Evolutionary conservation across 495 filamentous ascomycete species (phyloP).

Genomic region (Annulohypoxylon stygium): DNA sequence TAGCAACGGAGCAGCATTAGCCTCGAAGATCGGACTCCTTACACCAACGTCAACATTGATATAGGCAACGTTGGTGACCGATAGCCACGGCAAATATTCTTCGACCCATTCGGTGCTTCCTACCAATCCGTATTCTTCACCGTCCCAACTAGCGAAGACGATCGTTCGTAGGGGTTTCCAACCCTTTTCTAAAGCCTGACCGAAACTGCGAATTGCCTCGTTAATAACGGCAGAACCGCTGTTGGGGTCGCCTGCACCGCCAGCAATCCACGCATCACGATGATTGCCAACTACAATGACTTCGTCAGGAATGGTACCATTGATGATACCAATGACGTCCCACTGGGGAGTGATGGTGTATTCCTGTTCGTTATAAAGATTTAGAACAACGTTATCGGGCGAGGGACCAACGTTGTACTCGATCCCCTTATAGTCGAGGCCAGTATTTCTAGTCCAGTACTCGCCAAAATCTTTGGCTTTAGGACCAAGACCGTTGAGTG

Average conservation of each 20-base stretch:
- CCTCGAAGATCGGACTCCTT: slow-evolving; percentile 75
- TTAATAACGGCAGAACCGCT: slow-evolving; percentile 91
- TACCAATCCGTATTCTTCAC: slow-evolving; percentile 90
- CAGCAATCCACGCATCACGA: slow-evolving; percentile 92
- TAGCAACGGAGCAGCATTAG: slow-evolving; percentile 81
- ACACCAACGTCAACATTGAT: slow-evolving; percentile 90
- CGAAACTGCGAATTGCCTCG: slow-evolving; percentile 86
- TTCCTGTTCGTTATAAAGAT: slow-evolving; percentile 88
- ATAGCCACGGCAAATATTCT: slow-evolving; percentile 89
- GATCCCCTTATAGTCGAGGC: slow-evolving; percentile 84
- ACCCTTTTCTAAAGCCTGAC: slow-evolving; percentile 78
- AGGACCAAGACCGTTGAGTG: slow-evolving; percentile 89
- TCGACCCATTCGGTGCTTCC: slow-evolving; percentile 97
- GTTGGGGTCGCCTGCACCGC: slow-evolving; percentile 89
- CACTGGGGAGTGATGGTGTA: slow-evolving; percentile 91
- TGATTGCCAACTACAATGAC: slow-evolving; percentile 96
- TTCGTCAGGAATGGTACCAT: slow-evolving; percentile 84
- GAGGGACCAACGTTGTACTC: slow-evolving; percentile 93
- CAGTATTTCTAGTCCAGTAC: slow-evolving; percentile 76
- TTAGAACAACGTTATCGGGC: slow-evolving; percentile 78
- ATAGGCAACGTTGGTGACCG: slow-evolving; percentile 82
- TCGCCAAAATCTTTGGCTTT: slow-evolving; percentile 81
- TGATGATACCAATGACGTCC: slow-evolving; percentile 96
- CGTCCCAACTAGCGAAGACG: slow-evolving; percentile 96
- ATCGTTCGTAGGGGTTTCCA: slow-evolving; percentile 95